Evolutionary conservation across 352 stramenopile species (phyloP).

Genomic region (Globisporangium rhizosaccharum): DNA sequence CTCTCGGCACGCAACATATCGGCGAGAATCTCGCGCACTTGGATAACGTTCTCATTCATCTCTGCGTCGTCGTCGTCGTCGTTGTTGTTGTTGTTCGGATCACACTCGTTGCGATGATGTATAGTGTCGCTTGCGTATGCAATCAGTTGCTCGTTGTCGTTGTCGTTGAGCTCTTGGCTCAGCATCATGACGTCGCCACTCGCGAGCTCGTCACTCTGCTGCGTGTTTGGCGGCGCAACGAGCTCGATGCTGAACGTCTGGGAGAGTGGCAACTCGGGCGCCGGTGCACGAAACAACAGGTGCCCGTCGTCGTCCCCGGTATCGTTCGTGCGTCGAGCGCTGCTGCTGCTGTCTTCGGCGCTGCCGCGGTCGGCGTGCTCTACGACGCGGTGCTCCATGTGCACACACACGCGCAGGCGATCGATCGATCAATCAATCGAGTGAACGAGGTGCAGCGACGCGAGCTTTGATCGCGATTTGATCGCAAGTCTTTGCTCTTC

Average conservation of each 20-base stretch:
- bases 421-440: neutral
- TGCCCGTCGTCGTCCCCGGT: neutral
- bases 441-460: no score
- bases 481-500: no score
- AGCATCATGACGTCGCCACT: slow-evolving; percentile 2
- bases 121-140: neutral
- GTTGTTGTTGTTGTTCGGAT: neutral
- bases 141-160: neutral
- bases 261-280: slow-evolving; percentile 1
- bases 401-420: neutral
- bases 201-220: slow-evolving; percentile 1
- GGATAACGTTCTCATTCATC: slow-evolving; percentile 16
- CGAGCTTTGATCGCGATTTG: neutral
- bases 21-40: slow-evolving; percentile 16
- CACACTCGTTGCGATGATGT: no score
- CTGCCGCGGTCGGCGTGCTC: neutral
- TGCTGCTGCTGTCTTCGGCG: neutral
- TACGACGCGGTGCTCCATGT: neutral
- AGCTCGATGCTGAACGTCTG: slow-evolving; percentile 13
- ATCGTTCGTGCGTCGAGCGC: neutral
- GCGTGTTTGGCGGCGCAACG: slow-evolving; percentile 15
- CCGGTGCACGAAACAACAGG: neutral
- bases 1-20: slow-evolving; percentile 14
- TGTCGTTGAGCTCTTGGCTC: neutral
- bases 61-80: slow-evolving; percentile 4